Evolutionary conservation across 83 land plant species (phyloP), one percentile per base, ranked within the genome.

Genomic region (Diphasiastrum complanatum): DNA sequence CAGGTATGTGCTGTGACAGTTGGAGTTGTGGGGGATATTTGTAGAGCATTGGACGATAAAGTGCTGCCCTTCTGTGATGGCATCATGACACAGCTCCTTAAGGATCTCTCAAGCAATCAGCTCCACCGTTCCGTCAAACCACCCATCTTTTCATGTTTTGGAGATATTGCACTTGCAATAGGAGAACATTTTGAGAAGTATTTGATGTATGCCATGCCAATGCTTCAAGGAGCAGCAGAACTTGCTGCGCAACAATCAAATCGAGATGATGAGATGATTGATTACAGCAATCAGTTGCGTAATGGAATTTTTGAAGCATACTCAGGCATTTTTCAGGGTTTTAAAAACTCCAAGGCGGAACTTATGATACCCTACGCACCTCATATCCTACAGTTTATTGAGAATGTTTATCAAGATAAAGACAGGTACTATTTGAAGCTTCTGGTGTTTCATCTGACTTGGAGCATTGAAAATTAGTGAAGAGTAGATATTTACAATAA

Each of bases 121-220:
- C 50, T 68, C 26, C 71, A 68, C 33, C 68, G 71, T 33, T 68
- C 71, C 3, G 71, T 68, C 25, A 68, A 68, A 36, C 71, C 71
- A 11, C 71, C 71, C 1, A 68, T 68, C 22, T 68, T 68, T 34
- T 68, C 71, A 28, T 68, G 71, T 24, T 68, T 68, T 47, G 71
- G 71, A 5, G 71, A 68, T 34, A 68, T 68, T 33, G 71, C 71
- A 10, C 52, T 68, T 4, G 71, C 71, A 46, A 68, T 68, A 14
- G 71, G 71, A 6, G 71, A 60, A n/a, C 52, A 68, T 41, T 68
- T 68, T n/a, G 71, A 68, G 53, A 68, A 68, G 18, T 68, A 68
- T 19, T 36, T 68, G 40, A 68, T 48, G 35, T 68, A 68, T 32
- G 71, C 71, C n/a, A 61, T 68, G 71, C 71, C 71, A 22, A 68